Evolutionary conservation across 2,329 filamentous ascomycete genomes (phyloP), one percentile per base, ranked within the genome.

Genomic region (Neonectria sp.): DNA sequence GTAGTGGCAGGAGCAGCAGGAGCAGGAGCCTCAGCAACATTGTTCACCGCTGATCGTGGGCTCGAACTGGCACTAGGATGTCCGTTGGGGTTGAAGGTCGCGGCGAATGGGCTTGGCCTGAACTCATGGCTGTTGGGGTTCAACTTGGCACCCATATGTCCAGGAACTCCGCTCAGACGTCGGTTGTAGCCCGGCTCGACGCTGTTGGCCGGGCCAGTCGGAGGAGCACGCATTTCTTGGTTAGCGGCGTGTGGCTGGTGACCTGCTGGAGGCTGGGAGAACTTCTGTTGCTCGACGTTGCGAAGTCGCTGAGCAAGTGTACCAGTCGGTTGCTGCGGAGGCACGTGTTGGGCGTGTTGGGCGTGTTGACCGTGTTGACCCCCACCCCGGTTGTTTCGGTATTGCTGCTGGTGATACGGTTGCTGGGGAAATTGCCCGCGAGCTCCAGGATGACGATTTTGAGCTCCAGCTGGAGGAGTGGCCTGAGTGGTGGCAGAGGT

Each of bases 51-150:
- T 2, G 91, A 89, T 37, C 88, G 87, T 33, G 94, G 93, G 76
- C 93, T 97, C 3, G 93, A 94, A 40, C 89, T 86, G 53, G 89
- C 86, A 77, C 92, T 93, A n/a, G 86, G 84, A 53, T 86, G 84
- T 4, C 86, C 85, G 27, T 83, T 93, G 6, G 93, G 95, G 72
- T 91, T 95, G 82, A 99, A 98, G 2, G 92, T 86, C 51, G 89
- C 88, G 0, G 95, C 95, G 68, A 92, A 92, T 5, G 93, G 91
- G 75, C 92, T 97, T 21, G 95, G 96, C 71, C 92, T 91, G 82
- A 98, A 98, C 76, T 97, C 95, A 77, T 89, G 86, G 72, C 86
- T 91, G 74, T 89, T 90, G 7, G 90, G 90, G 69, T 92, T 92
- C 73, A 92, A 77, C 79, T 90, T 90, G 52, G 83, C 84, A 4